A percentile compares a stretch with the other conserved stretches of the same genome.
Conservation (phyloP, 257 asterid genomes). For the Scutellaria galericulata region DNA sequence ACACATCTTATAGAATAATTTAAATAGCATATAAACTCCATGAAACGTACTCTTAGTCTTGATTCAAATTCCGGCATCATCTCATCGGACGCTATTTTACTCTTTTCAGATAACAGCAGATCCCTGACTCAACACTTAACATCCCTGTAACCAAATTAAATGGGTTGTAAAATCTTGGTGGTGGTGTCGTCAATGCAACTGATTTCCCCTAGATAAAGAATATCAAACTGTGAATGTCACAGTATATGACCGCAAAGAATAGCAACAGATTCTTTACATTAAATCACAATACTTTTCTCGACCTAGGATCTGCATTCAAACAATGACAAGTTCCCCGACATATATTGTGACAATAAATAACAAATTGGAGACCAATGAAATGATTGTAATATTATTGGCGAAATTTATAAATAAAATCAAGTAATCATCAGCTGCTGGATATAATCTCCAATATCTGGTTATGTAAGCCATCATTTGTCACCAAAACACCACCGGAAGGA, state of each 20-base stretch:
- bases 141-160: not conserved
- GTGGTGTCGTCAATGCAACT: not conserved
- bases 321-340: not conserved
- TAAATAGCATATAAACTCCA: too few relatives aligned
- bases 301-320: conserved; percentile 1
- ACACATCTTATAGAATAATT: too few relatives aligned
- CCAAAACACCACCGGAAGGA: conserved; percentile 88
- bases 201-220: conserved; percentile 1
- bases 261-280: conserved; percentile 20
- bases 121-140: not conserved
- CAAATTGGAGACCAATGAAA: conserved; percentile 23
- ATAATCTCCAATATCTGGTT: conserved; percentile 57
- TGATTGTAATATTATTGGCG: not conserved
- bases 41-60: too few relatives aligned
- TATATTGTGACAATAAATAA: not conserved
- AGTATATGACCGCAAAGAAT: conserved; percentile 1
- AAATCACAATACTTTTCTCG: too few relatives aligned
- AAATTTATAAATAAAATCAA: not conserved
- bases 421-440: conserved; percentile 48
- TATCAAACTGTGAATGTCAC: not conserved
- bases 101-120: not conserved
- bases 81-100: not conserved
- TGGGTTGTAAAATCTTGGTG: not conserved
- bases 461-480: conserved; percentile 64
- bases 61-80: not conserved